A percentile compares a stretch with the other conserved stretches of the same genome.
phyloP scores from a whole-genome alignment of 106 monocot species.

The Xerophyta viscosa region DNA sequence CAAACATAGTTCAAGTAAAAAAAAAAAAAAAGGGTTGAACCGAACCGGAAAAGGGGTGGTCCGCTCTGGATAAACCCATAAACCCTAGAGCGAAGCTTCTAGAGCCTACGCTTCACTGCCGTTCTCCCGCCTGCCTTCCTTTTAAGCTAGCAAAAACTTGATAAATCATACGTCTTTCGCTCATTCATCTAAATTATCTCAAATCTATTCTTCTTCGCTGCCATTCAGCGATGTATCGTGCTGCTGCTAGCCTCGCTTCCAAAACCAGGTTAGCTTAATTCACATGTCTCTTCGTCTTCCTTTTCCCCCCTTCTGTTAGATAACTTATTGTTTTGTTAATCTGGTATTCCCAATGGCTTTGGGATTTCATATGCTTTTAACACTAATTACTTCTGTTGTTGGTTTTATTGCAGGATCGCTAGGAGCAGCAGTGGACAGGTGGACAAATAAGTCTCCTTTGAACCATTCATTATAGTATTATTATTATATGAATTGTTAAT shows the following conservation, averaged over 20 bases:
- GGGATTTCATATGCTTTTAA: no score
- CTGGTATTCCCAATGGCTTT: not conserved
- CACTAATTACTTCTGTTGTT: not conserved
- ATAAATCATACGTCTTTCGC: no score
- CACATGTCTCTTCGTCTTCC: no score
- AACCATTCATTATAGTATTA: no score
- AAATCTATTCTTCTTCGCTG: no score
- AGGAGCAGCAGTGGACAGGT: constrained; percentile 44
- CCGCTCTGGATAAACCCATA: not conserved
- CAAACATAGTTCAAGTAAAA: no score
- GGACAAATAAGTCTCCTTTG: no score
- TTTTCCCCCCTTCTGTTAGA: no score
- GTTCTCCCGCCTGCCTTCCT: not conserved
- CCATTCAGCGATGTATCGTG: constrained; percentile 46
- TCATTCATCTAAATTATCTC: no score
- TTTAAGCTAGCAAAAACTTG: not conserved
- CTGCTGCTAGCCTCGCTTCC: constrained; percentile 44
- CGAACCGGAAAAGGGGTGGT: no score
- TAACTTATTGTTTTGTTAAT: not conserved
- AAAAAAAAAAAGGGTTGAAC: no score
- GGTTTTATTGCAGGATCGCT: constrained; percentile 24
- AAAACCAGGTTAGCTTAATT: constrained; percentile 57
- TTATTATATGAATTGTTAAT: no score
- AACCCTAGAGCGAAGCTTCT: constrained; percentile 3
- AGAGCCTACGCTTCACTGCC: not conserved